Conservation (phyloP, 768 basidiomycete genomes). For the Harrya chromipes region DNA sequence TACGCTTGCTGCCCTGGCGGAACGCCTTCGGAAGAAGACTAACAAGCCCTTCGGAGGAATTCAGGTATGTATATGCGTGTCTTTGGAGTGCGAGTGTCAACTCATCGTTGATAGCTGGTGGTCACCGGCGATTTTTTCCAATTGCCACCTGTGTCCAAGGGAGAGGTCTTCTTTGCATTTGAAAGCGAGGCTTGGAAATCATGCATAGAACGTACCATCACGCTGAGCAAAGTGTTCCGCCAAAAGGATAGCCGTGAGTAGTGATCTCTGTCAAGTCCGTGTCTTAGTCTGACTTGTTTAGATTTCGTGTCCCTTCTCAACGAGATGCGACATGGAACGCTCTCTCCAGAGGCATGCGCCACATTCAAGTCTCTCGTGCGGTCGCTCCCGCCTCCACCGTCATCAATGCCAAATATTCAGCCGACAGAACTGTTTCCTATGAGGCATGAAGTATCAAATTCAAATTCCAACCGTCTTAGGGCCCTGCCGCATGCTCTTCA, state of each 20-base stretch:
- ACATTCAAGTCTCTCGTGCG: slow-evolving; percentile 47
- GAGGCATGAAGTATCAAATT: slow-evolving; percentile 63
- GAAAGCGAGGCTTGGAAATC: slow-evolving; percentile 46
- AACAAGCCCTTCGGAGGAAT: slow-evolving; percentile 62
- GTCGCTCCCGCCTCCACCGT: slow-evolving; percentile 21
- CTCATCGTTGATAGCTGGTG: slow-evolving; percentile 36
- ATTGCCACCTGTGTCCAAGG: slow-evolving; percentile 50
- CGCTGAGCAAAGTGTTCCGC: slow-evolving; percentile 68
- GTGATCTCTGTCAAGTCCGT: neutral
- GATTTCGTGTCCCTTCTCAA: slow-evolving; percentile 75
- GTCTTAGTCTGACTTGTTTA: slow-evolving; percentile 20
- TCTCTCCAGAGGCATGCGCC: slow-evolving; percentile 43
- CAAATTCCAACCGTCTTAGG: slow-evolving; percentile 55
- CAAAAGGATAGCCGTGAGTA: slow-evolving; percentile 66
- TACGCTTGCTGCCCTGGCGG: slow-evolving; percentile 52
- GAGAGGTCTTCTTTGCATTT: slow-evolving; percentile 57
- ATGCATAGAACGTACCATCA: slow-evolving; percentile 57
- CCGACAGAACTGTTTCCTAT: slow-evolving; percentile 62
- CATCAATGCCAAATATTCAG: slow-evolving; percentile 32
- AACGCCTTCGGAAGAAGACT: slow-evolving; percentile 47
- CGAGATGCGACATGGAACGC: slow-evolving; percentile 62
- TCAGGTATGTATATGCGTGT: slow-evolving; percentile 38
- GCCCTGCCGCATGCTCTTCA: slow-evolving; percentile 41
- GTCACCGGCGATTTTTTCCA: slow-evolving; percentile 61
- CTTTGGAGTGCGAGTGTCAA: neutral